phyloP scores from a whole-genome alignment of 2,329 filamentous ascomycete species.

The Chaetomiaceae sp. region DNA sequence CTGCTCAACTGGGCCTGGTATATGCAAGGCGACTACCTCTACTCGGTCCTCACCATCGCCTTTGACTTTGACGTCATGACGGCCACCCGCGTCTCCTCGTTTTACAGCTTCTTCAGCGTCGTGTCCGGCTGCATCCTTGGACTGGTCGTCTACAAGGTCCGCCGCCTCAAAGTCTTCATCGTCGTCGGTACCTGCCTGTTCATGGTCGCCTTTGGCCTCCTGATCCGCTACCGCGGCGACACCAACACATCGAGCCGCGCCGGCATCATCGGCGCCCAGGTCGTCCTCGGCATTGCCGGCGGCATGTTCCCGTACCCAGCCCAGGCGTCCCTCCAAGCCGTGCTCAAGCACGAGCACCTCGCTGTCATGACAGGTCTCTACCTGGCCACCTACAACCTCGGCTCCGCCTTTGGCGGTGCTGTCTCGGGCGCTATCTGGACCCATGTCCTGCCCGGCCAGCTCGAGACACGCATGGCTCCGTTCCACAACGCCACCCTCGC shows the following conservation, averaged over 20 bases:
- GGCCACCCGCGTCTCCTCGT: conserved; percentile 54
- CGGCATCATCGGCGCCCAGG: conserved; percentile 58
- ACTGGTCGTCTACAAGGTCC: conserved; percentile 51
- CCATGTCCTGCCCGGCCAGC: conserved; percentile 46
- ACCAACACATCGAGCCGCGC: conserved; percentile 41
- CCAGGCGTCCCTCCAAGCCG: conserved; percentile 41
- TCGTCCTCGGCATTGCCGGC: conserved; percentile 58
- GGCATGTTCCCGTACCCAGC: conserved; percentile 55
- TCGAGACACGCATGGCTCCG: conserved; percentile 29
- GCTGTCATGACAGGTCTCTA: conserved; percentile 61
- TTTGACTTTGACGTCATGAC: conserved; percentile 54
- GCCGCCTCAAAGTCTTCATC: conserved; percentile 61
- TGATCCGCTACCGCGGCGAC: conserved; percentile 59
- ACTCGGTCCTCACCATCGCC: conserved; percentile 55
- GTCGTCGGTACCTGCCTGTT: conserved; percentile 55
- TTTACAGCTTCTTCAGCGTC: conserved; percentile 56
- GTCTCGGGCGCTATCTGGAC: conserved; percentile 61
- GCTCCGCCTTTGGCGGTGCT: conserved; percentile 54
- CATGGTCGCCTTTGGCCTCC: conserved; percentile 58
- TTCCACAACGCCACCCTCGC: conserved; percentile 38
- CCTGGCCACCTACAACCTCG: conserved; percentile 59
- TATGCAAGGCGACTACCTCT: conserved; percentile 60
- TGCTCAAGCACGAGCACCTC: conserved; percentile 46
- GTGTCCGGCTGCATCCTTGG: conserved; percentile 54
- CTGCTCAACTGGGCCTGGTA: conserved; percentile 56